Evolutionary conservation across 2,329 filamentous ascomycete genomes (phyloP).

Genomic region (Calonectria henricotiae): DNA sequence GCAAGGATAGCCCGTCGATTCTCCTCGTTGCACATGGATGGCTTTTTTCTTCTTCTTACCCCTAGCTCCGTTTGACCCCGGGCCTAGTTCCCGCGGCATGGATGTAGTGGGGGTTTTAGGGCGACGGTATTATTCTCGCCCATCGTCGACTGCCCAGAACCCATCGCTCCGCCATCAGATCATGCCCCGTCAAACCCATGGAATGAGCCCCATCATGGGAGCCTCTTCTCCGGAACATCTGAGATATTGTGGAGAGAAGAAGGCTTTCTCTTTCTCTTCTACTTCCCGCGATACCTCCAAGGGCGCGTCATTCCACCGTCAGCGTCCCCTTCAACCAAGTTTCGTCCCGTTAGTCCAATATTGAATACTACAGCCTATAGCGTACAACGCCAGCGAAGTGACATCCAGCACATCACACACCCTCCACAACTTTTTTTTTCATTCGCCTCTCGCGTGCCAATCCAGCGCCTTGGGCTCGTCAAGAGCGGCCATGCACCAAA

Average conservation of each 20-base stretch:
- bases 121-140: slow-evolving; percentile 11
- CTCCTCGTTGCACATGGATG: neutral
- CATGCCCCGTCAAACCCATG: slow-evolving; percentile 16
- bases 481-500: slow-evolving; percentile 27
- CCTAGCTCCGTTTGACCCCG: slow-evolving; percentile 48
- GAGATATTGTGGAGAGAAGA: slow-evolving; percentile 22
- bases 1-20: slow-evolving; percentile 24
- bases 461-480: slow-evolving; percentile 32
- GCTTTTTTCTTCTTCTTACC: slow-evolving; percentile 17
- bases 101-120: slow-evolving; percentile 22
- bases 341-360: slow-evolving; percentile 24
- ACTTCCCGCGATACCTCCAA: slow-evolving; percentile 5
- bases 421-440: slow-evolving; percentile 33
- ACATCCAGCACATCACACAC: slow-evolving; percentile 36
- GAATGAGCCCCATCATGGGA: slow-evolving; percentile 29
- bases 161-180: slow-evolving; percentile 29
- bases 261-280: neutral
- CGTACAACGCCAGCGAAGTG: slow-evolving; percentile 34
- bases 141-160: slow-evolving; percentile 5
- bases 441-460: slow-evolving; percentile 37
- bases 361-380: slow-evolving; percentile 29
- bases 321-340: slow-evolving; percentile 36
- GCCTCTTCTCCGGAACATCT: slow-evolving; percentile 17
- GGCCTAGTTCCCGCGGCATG: slow-evolving; percentile 33
- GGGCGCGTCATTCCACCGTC: slow-evolving; percentile 47